Evolutionary conservation across 2,329 filamentous ascomycete species (phyloP).

Genomic region (Apiospora pterosperma): DNA sequence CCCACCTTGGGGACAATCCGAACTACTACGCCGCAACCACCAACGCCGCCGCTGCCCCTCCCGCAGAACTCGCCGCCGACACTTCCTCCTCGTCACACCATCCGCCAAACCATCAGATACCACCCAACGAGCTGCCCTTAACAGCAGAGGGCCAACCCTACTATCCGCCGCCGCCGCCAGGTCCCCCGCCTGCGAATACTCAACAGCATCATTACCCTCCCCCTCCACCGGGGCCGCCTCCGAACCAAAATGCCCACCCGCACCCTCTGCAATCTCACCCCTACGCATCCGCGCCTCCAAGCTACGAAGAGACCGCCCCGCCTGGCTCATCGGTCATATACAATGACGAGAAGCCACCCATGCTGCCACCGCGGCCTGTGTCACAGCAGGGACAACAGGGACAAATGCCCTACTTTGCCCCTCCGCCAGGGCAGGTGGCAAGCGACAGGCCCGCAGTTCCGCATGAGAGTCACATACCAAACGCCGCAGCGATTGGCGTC

Average conservation of each 20-base stretch:
- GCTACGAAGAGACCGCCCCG: constrained; percentile 4
- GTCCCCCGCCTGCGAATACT: neutral
- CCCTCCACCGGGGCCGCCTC: constrained; percentile 8
- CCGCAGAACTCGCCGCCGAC: neutral
- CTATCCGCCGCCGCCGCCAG: neutral
- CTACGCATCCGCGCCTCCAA: neutral
- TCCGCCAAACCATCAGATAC: neutral
- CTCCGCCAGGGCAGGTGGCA: neutral
- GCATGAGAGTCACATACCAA: neutral
- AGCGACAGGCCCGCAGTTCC: neutral
- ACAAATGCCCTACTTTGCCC: neutral
- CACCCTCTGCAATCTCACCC: constrained; percentile 11
- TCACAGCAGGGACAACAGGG: constrained; percentile 8
- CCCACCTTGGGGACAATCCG: neutral
- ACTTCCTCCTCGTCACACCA: neutral
- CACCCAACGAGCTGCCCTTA: neutral
- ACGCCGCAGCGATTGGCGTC: neutral
- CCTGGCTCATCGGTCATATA: neutral
- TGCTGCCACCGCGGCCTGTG: constrained; percentile 5
- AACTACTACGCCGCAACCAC: neutral
- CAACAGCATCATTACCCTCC: constrained; percentile 7
- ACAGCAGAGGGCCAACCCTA: neutral
- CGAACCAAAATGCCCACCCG: neutral
- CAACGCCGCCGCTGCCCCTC: neutral
- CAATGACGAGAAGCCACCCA: constrained; percentile 9